Evolutionary conservation across 2,329 filamentous ascomycete species (phyloP).

Genomic region (Scorias spongiosa): DNA sequence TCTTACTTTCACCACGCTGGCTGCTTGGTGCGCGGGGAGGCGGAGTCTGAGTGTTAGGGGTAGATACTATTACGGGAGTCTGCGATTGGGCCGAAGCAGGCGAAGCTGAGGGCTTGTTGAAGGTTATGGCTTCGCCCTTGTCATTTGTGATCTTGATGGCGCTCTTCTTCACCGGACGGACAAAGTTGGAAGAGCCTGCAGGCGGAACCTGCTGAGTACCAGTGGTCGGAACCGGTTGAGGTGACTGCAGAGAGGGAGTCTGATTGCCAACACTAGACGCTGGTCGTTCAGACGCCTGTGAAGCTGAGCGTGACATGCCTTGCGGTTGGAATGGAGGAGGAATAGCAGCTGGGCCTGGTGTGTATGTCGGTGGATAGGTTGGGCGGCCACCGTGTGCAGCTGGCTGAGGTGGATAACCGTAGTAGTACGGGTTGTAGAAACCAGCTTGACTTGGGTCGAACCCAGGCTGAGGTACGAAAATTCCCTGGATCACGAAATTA

Average conservation of each 20-base stretch:
- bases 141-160: conserved; percentile 75
- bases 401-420: conserved; percentile 29
- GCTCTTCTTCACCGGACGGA: conserved; percentile 52
- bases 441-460: conserved; percentile 15
- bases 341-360: conserved; percentile 32
- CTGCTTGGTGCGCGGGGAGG: conserved; percentile 60
- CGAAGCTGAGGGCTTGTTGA: conserved; percentile 32
- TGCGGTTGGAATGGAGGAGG: conserved; percentile 43
- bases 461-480: neutral
- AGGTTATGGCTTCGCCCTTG: conserved; percentile 58
- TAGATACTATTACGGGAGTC: conserved; percentile 52
- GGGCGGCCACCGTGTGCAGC: conserved; percentile 31
- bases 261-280: conserved; percentile 45
- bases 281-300: conserved; percentile 55
- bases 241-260: conserved; percentile 10
- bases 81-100: conserved; percentile 38
- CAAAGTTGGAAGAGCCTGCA: conserved; percentile 45
- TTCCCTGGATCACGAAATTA: too few species aligned
- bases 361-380: conserved; percentile 33
- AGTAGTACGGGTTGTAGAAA: conserved; percentile 32
- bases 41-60: conserved; percentile 54
- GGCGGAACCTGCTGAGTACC: conserved; percentile 44
- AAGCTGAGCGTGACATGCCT: conserved; percentile 68
- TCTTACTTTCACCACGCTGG: conserved; percentile 55
- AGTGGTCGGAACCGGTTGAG: conserved; percentile 31